Evolutionary conservation across 2,329 filamentous ascomycete species (phyloP).

Genomic region (Cryphonectria parasitica): DNA sequence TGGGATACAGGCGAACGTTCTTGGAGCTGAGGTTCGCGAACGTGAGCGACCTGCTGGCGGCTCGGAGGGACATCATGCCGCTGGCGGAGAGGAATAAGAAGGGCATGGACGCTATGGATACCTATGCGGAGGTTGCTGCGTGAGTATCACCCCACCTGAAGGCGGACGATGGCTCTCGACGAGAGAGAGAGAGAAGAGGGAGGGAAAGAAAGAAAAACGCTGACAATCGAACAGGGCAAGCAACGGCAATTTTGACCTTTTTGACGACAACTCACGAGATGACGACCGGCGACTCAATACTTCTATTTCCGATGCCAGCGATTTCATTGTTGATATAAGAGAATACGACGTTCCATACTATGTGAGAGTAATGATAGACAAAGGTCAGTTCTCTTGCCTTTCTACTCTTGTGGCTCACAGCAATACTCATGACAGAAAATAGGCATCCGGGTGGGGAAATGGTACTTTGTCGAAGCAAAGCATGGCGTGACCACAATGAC

Average conservation of each 20-base stretch:
- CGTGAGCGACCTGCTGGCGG: conserved; percentile 82
- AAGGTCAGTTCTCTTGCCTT: conserved; percentile 32
- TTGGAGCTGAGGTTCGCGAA: conserved; percentile 87
- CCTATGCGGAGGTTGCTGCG: conserved; percentile 94
- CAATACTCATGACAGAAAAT: conserved; percentile 34
- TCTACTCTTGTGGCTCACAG: background rate
- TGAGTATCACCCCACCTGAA: conserved; percentile 47
- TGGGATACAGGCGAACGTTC: conserved; percentile 88
- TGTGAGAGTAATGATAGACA: conserved; percentile 96
- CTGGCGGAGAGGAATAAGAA: conserved; percentile 97
- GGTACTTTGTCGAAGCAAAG: conserved; percentile 95
- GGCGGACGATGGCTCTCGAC: conserved; percentile 12
- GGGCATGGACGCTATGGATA: conserved; percentile 95
- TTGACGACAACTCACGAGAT: conserved; percentile 83
- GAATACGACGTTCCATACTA: conserved; percentile 99
- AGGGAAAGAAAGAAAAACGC: conserved; percentile 21
- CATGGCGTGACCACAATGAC: conserved; percentile 84
- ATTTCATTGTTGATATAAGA: conserved; percentile 97
- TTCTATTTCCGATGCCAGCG: conserved; percentile 83
- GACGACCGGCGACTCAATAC: conserved; percentile 78
- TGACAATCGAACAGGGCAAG: conserved; percentile 56
- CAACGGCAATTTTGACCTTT: conserved; percentile 85
- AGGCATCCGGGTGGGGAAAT: conserved; percentile 96
- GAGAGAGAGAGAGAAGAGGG: conserved; percentile 16
- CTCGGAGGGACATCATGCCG: conserved; percentile 81